These are phyloP conservation scores for Podospora didyma DNA, from an alignment of 495 filamentous ascomycete genomes.

Conservation along the genomic window DNA sequence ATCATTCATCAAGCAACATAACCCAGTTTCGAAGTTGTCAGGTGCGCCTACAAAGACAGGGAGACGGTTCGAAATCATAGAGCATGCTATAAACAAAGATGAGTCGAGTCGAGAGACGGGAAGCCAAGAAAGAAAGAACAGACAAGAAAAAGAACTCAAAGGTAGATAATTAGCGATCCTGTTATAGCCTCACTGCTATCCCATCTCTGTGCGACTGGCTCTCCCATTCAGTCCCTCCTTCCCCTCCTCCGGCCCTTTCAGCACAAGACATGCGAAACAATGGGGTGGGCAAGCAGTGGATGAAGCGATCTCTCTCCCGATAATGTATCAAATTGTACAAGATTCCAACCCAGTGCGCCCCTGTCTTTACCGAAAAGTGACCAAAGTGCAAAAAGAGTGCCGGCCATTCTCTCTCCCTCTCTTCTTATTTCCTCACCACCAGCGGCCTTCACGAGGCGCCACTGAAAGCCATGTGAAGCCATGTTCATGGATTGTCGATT, in stretches of 20 bases:
- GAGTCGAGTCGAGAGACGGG: neutral
- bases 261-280: slow-evolving; percentile 14
- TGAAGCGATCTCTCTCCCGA: slow-evolving; percentile 28
- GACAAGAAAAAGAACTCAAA: slow-evolving; percentile 6
- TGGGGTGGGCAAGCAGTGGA: slow-evolving; percentile 21
- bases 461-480: slow-evolving; percentile 35
- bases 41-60: too few species aligned
- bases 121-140: neutral
- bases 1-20: too few species aligned
- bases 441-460: slow-evolving; percentile 33
- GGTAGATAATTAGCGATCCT: slow-evolving; percentile 19
- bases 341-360: slow-evolving; percentile 44
- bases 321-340: slow-evolving; percentile 50
- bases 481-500: slow-evolving; percentile 46
- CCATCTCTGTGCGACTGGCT: neutral
- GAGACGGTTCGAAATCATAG: too few species aligned
- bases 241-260: slow-evolving; percentile 1
- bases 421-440: slow-evolving; percentile 20
- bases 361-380: slow-evolving; percentile 44
- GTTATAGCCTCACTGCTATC: neutral
- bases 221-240: neutral
- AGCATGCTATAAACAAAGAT: too few species aligned
- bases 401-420: slow-evolving; percentile 17
- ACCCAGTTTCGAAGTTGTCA: too few species aligned
- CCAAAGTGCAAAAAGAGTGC: slow-evolving; percentile 33